Base-by-base conservation (phyloP, 2,329 filamentous ascomycete species). In the Aspergillus viridinutans region DNA sequence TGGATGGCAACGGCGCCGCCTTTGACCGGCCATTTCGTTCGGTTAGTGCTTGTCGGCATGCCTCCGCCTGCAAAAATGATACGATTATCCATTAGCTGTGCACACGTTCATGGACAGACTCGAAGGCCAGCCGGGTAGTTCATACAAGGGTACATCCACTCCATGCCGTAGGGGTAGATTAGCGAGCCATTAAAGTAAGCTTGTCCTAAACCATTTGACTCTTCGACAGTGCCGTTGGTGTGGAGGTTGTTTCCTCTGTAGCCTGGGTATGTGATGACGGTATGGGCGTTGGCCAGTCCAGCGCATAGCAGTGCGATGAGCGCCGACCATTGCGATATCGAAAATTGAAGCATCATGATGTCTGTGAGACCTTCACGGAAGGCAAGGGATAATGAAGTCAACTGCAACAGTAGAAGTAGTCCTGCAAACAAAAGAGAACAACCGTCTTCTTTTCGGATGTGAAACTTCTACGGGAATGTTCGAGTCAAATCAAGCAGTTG, bases 91-190 rank as follows among this genome's bases (percentile, higher is more conserved):
- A 29, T 47, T 21, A 49, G 38, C 25, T 20, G 48, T 50, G 58
- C 29, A 53, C 48, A 32, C 25, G 57, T 54, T 56, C 52, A 29
- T 40, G 20, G 20, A 47, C 42, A n/a, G 4, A 8, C 23, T 21
- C 29, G 12, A 28, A 5, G 53, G 29, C 5, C 14, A 17, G 23
- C 25, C 26, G 9, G 55, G 45, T 6, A 7, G 20, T 25, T 79
- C 90, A 78, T 80, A 96, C 92, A 97, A 74, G 92, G 92, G 79
- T 96, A 96, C 72, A 87, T 86, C 92, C 92, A 97, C 78, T 96
- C 89, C 90, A 94, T 93, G 76, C 92, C 92, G 64, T 90, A 96
- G 1, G 92, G 92, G 65, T 85, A 94, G 0, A 76, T 69, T 20
- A 71, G 67, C 17, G 78, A 77, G 23, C 75, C 77, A 54, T 81